Evolutionary conservation across 306 rosid species (phyloP).

Genomic region (Casuarina glauca): DNA sequence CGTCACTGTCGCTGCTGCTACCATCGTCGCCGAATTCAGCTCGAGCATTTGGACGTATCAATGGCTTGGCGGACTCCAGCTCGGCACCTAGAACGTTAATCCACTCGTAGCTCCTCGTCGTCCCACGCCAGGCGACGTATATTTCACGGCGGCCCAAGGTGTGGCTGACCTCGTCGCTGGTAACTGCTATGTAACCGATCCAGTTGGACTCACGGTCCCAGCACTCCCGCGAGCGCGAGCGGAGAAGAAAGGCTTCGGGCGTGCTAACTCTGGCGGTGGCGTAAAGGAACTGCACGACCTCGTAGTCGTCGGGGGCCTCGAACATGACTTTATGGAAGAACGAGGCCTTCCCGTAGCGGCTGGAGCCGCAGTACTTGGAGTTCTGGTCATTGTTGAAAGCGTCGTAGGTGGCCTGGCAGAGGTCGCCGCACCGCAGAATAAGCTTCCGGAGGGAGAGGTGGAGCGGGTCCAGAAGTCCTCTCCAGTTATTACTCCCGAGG

Average conservation of each 20-base stretch:
- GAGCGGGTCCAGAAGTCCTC: conserved; percentile 50
- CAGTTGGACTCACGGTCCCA: conserved; percentile 80
- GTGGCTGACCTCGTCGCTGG: conserved; percentile 34
- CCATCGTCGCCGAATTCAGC: background rate
- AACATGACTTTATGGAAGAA: conserved; percentile 64
- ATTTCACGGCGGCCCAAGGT: conserved; percentile 57
- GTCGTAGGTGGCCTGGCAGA: conserved; percentile 71
- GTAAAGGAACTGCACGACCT: conserved; percentile 52
- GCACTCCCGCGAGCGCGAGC: conserved; percentile 50
- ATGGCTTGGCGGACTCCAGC: conserved; percentile 18
- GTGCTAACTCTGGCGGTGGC: conserved; percentile 60
- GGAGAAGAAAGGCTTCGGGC: conserved; percentile 55
- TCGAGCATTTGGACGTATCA: conserved; percentile 27
- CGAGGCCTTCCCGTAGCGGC: conserved; percentile 55
- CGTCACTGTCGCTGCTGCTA: conserved; percentile 17
- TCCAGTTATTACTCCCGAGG: conserved; percentile 55
- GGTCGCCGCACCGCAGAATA: conserved; percentile 66
- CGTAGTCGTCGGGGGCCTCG: conserved; percentile 35
- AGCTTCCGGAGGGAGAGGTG: conserved; percentile 50
- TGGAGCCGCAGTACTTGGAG: conserved; percentile 64
- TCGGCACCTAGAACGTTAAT: conserved; percentile 39
- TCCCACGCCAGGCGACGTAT: conserved; percentile 68
- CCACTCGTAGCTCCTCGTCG: conserved; percentile 61
- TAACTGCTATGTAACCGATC: conserved; percentile 69
- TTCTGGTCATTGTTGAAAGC: conserved; percentile 64